A percentile compares a stretch with the other conserved stretches of the same genome.
These are phyloP conservation scores for Salix koriyanagi DNA, from an alignment of 345 rosid species.

Conservation along the genomic window DNA sequence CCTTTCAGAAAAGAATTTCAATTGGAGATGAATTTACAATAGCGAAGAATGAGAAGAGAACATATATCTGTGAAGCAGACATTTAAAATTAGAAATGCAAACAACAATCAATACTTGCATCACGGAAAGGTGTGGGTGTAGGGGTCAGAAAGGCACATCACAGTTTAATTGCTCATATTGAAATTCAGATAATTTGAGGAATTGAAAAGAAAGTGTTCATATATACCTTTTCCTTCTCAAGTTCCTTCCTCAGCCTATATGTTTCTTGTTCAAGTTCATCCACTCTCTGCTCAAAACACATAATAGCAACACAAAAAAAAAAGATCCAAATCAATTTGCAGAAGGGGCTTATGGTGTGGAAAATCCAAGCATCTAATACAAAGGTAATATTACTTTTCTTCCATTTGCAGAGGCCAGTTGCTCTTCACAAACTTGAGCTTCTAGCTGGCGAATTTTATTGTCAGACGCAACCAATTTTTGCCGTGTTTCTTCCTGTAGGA, in stretches of 20 bases:
- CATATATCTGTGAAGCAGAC: not conserved
- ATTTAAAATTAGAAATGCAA: not conserved
- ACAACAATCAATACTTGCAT: too few species aligned
- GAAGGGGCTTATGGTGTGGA: not conserved
- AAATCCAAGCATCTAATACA: conserved; percentile 3
- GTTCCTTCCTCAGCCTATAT: conserved; percentile 53
- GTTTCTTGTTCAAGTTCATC: conserved; percentile 76
- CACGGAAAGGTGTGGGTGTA: not conserved
- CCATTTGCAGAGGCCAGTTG: conserved; percentile 57
- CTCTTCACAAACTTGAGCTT: conserved; percentile 72
- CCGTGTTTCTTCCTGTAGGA: conserved; percentile 76
- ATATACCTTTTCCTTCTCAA: conserved; percentile 83
- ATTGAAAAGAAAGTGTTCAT: conserved; percentile 23
- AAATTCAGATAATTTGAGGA: not conserved
- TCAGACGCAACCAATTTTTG: conserved; percentile 78
- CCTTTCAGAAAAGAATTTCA: too few species aligned
- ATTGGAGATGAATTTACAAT: not conserved
- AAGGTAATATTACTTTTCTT: conserved; percentile 46
- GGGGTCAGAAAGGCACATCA: not conserved
- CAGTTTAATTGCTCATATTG: not conserved
- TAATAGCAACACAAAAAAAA: conserved; percentile 5
- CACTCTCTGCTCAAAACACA: conserved; percentile 56
- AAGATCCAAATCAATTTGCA: conserved; percentile 6
- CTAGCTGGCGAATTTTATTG: conserved; percentile 85
- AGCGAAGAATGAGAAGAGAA: not conserved